Evolutionary conservation across 2,329 filamentous ascomycete species (phyloP).

Genomic region (Pyricularia pennisetigena): DNA sequence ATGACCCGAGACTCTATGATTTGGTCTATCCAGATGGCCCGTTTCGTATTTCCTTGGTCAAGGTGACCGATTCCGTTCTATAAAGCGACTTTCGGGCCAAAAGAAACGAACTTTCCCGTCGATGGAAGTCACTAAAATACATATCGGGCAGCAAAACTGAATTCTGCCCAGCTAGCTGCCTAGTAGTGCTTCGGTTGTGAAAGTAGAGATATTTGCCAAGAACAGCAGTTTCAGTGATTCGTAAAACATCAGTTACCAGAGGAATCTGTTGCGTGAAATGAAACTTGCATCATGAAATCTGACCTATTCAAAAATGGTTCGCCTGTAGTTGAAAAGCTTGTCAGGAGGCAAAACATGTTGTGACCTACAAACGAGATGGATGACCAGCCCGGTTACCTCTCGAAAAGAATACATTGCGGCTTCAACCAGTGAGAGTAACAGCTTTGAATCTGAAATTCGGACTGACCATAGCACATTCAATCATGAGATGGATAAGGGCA

Average conservation of each 20-base stretch:
- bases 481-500: neutral
- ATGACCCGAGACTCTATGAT: neutral
- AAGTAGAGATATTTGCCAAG: conserved; percentile 4
- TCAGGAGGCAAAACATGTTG: neutral
- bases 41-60: neutral
- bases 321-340: neutral
- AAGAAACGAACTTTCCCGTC: neutral
- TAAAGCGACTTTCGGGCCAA: neutral
- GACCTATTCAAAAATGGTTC: neutral
- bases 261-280: neutral
- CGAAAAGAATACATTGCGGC: neutral
- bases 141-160: neutral
- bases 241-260: neutral
- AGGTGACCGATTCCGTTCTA: neutral
- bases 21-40: neutral
- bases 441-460: neutral
- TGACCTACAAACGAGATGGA: neutral
- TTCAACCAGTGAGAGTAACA: neutral
- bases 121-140: neutral
- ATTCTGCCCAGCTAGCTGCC: neutral
- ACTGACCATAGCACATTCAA: neutral
- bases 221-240: neutral
- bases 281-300: neutral
- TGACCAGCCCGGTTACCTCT: neutral
- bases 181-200: neutral